phyloP scores from a whole-genome alignment of 2,329 filamentous ascomycete genomes.

The Aspergillus sp. region DNA sequence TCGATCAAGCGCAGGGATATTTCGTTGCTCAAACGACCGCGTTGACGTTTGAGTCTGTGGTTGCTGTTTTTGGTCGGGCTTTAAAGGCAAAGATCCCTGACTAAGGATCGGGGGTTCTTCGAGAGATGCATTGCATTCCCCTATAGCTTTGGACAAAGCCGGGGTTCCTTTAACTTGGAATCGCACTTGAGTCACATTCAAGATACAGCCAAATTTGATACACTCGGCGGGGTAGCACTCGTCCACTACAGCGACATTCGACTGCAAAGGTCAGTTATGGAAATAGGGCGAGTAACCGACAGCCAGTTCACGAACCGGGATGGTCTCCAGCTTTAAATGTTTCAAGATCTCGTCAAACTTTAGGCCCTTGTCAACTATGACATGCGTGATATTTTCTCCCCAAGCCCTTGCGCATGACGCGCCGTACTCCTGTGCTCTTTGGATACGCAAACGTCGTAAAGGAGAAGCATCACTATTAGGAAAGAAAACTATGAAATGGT shows the following conservation, averaged over 20 bases:
- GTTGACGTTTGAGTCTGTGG: constrained; percentile 16
- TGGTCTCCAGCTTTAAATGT: constrained; percentile 49
- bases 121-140: constrained; percentile 5
- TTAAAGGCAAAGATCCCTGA: constrained; percentile 28
- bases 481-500: constrained; percentile 60
- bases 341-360: constrained; percentile 63
- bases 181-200: constrained; percentile 60
- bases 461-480: constrained; percentile 74
- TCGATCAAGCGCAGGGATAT: background rate
- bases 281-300: background rate
- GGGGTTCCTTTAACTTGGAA: constrained; percentile 35
- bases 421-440: constrained; percentile 72
- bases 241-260: constrained; percentile 57
- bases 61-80: constrained; percentile 22
- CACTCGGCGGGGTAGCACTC: constrained; percentile 70
- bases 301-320: constrained; percentile 46
- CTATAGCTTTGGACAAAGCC: constrained; percentile 9
- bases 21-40: constrained; percentile 11
- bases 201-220: constrained; percentile 56
- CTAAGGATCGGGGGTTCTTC: background rate
- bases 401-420: constrained; percentile 67
- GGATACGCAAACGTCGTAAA: constrained; percentile 68
- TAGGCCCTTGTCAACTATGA: constrained; percentile 73
- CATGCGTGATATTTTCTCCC: constrained; percentile 64
- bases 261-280: constrained; percentile 24